Base-by-base conservation (phyloP, 495 filamentous ascomycete species). In the Haplographium delicatum region DNA sequence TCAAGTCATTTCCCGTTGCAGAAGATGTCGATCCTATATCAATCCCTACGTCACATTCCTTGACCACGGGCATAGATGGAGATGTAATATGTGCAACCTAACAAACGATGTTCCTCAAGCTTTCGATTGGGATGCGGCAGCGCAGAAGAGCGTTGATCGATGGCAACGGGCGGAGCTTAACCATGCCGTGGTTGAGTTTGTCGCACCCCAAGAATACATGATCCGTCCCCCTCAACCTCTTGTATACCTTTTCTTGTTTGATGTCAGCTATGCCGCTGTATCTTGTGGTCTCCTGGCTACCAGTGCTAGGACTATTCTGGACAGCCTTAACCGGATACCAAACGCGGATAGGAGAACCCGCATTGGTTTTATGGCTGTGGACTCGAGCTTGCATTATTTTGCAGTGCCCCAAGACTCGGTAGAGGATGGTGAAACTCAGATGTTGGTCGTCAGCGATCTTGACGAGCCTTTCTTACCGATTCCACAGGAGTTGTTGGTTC, bases 161-260 rank as follows among this genome's bases (percentile, higher is more conserved):
- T 89, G 93, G 79, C 80, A 91, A 65, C 76, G 93, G 51, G 74
- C 88, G 18, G 93, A 98, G 62, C 77, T 98, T 44, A 98, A 97
- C 68, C 83, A 96, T 61, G 77, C 88, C 40, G 91, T 97, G 22
- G 89, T 95, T 16, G 93, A 98, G 64, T 98, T 97, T 59, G 85
- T 98, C 51, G 93, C 93, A 5, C 93, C 93, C 10, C 94, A 97
- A 68, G 93, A 98, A 71, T 98, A 98, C 64, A 98, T 98, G 93
- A 94, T 98, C 25, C 85, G 93, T 18, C 91, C 93, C 47, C 93
- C 93, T 2, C 93, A 98, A 63, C 94, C 93, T 15, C 75, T 98
- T 9, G 91, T 96, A n/a, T 98, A 98, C 59, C 79, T 96, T 13
- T 98, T 98, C 79, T 73, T 97, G 51, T 88, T 98, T 62, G 93